Conservation (phyloP, 805 yeast species). For the Wickerhamomyces queroliae region DNA sequence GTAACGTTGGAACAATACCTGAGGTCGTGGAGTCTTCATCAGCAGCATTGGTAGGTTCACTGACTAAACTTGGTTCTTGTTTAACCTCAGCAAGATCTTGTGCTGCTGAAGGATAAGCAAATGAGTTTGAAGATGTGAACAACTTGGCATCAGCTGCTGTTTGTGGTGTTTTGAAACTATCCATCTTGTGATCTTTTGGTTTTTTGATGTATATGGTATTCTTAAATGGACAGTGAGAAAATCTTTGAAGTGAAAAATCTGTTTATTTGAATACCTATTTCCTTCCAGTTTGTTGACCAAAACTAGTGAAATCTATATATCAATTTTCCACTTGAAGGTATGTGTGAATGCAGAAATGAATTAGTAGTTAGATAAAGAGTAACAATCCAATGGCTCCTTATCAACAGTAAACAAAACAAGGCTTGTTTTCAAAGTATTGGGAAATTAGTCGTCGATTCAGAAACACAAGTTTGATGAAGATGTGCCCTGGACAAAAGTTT, state of each 20-base stretch:
- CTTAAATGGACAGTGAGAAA: background rate
- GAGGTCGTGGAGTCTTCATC: slow-evolving; percentile 73
- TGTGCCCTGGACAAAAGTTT: background rate
- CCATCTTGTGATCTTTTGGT: slow-evolving; percentile 13
- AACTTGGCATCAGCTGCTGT: slow-evolving; percentile 24
- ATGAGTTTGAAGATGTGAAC: slow-evolving; percentile 21
- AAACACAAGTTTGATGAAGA: background rate
- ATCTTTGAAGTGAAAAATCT: background rate
- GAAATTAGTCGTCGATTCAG: background rate
- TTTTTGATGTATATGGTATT: background rate
- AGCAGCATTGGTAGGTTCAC: slow-evolving; percentile 9
- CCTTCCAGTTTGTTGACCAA: background rate
- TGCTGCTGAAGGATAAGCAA: slow-evolving; percentile 22
- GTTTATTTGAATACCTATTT: too few relatives aligned
- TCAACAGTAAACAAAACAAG: background rate
- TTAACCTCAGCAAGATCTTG: slow-evolving; percentile 21
- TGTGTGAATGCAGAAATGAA: background rate
- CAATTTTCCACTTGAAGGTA: background rate
- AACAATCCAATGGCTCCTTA: slow-evolving; percentile 13
- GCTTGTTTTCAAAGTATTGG: background rate
- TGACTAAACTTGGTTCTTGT: slow-evolving; percentile 6
- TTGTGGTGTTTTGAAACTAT: slow-evolving; percentile 23
- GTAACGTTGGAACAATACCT: slow-evolving; percentile 91
- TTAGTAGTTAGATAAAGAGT: slow-evolving; percentile 3
- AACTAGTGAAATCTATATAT: background rate